A percentile compares a stretch with the other conserved stretches of the same genome.
Conservation (phyloP, 208 protist species). For the Polymyxa betae region DNA sequence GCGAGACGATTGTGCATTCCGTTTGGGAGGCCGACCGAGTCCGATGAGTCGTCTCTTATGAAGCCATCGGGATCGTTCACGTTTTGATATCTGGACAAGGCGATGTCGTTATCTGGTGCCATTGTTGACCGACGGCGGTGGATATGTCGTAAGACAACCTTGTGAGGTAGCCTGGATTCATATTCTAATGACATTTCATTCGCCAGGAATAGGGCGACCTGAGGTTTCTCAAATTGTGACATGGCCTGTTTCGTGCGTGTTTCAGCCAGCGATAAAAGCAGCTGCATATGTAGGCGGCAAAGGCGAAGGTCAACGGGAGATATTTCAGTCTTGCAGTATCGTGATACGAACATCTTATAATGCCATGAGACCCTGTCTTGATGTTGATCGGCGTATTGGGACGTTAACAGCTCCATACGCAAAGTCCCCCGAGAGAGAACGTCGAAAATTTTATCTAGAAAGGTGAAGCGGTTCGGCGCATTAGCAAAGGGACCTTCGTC, state of each 20-base stretch:
- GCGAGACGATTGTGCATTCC: neutral
- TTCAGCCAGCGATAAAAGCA: conserved; percentile 33
- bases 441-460: neutral
- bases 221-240: neutral
- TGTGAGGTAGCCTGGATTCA: neutral
- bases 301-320: neutral
- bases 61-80: neutral
- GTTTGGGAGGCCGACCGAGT: neutral
- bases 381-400: neutral
- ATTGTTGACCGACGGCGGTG: neutral
- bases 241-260: neutral
- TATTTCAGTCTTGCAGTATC: neutral
- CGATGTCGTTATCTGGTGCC: neutral
- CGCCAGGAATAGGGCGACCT: conserved; percentile 39
- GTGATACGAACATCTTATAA: neutral
- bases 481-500: neutral
- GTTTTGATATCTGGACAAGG: neutral
- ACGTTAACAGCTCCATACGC: neutral
- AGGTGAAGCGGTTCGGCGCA: neutral
- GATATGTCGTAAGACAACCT: neutral
- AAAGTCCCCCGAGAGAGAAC: neutral
- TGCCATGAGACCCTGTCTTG: neutral
- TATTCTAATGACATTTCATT: neutral
- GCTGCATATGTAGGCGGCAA: neutral
- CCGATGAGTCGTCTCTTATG: neutral